These are phyloP conservation scores for Phaeodactylum tricornutum DNA, from an alignment of 108 stramenopile species.

Conservation along the genomic window DNA sequence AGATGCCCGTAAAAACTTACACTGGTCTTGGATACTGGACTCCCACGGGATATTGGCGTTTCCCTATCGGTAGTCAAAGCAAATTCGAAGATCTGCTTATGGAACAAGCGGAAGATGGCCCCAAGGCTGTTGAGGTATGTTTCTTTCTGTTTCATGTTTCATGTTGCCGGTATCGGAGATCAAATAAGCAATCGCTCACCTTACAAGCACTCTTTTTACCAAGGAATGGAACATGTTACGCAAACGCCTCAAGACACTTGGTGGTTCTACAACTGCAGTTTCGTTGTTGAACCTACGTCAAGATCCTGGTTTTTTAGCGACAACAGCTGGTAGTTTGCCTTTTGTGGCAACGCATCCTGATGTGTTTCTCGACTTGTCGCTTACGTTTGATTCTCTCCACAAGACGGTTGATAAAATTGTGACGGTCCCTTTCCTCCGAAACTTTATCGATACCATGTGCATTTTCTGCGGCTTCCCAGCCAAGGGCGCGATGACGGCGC, in stretches of 20 bases:
- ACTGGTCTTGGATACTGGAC: constrained; percentile 85
- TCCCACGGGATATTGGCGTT: constrained; percentile 82
- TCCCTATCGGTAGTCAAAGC: constrained; percentile 65
- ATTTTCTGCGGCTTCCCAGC: constrained; percentile 93
- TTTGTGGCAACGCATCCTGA: constrained; percentile 82
- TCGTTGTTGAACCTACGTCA: constrained; percentile 75
- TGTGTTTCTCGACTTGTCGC: constrained; percentile 76
- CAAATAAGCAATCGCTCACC: neutral
- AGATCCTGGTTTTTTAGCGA: constrained; percentile 84
- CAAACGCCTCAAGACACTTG: constrained; percentile 70
- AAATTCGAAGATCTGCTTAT: constrained; percentile 65
- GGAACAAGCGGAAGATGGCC: constrained; percentile 81
- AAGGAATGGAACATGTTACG: constrained; percentile 78
- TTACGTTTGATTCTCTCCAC: constrained; percentile 80
- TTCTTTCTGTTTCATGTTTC: neutral
- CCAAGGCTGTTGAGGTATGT: constrained; percentile 61
- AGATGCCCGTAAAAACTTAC: constrained; percentile 88
- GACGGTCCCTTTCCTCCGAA: constrained; percentile 83
- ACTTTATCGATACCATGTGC: constrained; percentile 91
- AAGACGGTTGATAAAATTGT: constrained; percentile 88
- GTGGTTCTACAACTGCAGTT: constrained; percentile 79
- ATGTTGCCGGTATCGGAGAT: neutral
- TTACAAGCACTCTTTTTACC: neutral
- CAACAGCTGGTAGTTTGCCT: constrained; percentile 77
- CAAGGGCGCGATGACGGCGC: constrained; percentile 89